phyloP scores from a whole-genome alignment of 139 green algal species.

The Astrephomene gubernaculifera region DNA sequence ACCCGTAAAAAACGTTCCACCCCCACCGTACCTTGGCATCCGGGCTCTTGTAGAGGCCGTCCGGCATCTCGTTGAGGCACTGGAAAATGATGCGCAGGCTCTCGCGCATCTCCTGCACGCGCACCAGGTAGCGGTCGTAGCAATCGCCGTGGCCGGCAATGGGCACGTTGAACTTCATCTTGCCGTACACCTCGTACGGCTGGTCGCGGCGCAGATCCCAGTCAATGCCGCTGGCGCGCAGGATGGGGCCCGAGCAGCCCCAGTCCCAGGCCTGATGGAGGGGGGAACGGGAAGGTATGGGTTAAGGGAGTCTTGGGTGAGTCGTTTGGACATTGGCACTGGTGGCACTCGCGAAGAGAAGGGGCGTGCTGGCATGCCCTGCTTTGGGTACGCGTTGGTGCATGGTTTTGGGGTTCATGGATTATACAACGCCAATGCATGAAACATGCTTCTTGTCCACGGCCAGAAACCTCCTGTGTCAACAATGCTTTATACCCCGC shows the following conservation, averaged over 20 bases:
- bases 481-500: no score
- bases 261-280: constrained; percentile 62
- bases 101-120: constrained; percentile 87
- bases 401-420: no score
- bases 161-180: constrained; percentile 87
- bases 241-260: constrained; percentile 82
- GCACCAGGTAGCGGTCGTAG: constrained; percentile 87
- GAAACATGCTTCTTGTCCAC: no score
- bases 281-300: neutral
- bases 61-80: constrained; percentile 87
- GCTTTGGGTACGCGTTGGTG: no score
- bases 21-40: constrained; percentile 76
- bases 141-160: constrained; percentile 83
- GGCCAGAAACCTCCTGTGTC: no score
- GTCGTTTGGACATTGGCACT: no score
- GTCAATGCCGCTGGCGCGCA: constrained; percentile 80
- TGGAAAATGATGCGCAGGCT: constrained; percentile 85
- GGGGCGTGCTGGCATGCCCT: no score
- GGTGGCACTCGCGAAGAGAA: no score
- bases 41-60: constrained; percentile 78
- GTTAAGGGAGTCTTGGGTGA: neutral
- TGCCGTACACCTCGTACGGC: constrained; percentile 89
- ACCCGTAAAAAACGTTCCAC: no score
- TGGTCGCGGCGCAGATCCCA: constrained; percentile 89
- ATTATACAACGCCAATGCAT: no score